Conservation (phyloP, 2,329 filamentous ascomycete genomes). For the Mycosphaerella sp. region DNA sequence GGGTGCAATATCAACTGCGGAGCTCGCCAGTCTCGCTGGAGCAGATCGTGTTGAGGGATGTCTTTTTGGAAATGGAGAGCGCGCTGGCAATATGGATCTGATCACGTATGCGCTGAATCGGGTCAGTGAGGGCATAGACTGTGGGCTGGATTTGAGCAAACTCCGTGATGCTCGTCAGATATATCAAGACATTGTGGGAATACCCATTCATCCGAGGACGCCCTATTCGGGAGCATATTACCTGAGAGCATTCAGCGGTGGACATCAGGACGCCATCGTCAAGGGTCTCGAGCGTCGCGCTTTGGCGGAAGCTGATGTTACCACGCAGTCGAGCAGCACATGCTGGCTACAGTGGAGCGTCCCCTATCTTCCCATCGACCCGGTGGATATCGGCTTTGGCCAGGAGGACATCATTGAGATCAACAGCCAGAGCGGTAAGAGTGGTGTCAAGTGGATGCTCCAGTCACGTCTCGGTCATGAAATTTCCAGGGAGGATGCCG, state of each 20-base stretch:
- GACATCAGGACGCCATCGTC: conserved; percentile 93
- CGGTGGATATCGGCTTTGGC: neutral
- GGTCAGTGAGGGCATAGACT: conserved; percentile 85
- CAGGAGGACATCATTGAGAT: neutral
- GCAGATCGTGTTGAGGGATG: conserved; percentile 92
- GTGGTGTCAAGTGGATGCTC: neutral
- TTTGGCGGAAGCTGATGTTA: too few species aligned
- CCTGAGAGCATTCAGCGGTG: conserved; percentile 86
- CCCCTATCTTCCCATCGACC: conserved; percentile 2
- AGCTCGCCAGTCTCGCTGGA: conserved; percentile 95
- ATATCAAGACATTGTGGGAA: conserved; percentile 89
- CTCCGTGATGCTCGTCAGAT: conserved; percentile 77
- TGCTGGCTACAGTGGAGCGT: neutral
- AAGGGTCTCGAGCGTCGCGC: conserved; percentile 61
- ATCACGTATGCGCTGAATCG: conserved; percentile 89
- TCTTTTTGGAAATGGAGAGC: conserved; percentile 88
- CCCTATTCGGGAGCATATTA: conserved; percentile 88
- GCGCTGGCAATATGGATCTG: conserved; percentile 91
- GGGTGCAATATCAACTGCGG: conserved; percentile 79
- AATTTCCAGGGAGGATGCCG: neutral
- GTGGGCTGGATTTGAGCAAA: conserved; percentile 84
- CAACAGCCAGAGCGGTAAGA: conserved; percentile 6
- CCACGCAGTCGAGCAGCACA: too few species aligned
- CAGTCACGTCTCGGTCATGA: neutral
- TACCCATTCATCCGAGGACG: conserved; percentile 79